Percentiles rank a stretch among this genome's conserved stretches.
Evolutionary conservation across 768 basidiomycete species (phyloP).

Genomic region (Tremella fuciformis): DNA sequence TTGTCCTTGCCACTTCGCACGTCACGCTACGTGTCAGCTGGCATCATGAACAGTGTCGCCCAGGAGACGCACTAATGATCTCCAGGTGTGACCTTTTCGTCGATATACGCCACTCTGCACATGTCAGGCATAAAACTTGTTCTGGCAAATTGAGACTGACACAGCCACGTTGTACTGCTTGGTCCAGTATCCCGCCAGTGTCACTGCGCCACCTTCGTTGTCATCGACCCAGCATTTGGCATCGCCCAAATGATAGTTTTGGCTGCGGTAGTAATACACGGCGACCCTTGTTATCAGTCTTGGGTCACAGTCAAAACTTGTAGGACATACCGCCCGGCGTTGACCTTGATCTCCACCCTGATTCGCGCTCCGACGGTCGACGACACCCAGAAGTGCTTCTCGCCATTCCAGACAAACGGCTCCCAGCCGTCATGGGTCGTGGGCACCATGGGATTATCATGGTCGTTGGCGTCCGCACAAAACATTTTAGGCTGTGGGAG

Average conservation of each 20-base stretch:
- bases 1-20: constrained; percentile 38
- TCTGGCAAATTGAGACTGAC: constrained; percentile 18
- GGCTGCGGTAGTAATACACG: constrained; percentile 47
- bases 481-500: constrained; percentile 46
- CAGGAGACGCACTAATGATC: constrained; percentile 46
- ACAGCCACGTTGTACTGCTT: constrained; percentile 46
- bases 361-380: constrained; percentile 40
- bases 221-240: constrained; percentile 51
- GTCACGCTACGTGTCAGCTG: constrained; percentile 31
- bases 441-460: constrained; percentile 42
- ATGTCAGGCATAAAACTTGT: constrained; percentile 6
- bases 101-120: constrained; percentile 47
- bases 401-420: constrained; percentile 45
- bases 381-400: constrained; percentile 50
- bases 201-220: constrained; percentile 44
- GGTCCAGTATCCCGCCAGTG: constrained; percentile 42
- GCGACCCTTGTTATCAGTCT: constrained; percentile 36
- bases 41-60: background rate
- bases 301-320: background rate
- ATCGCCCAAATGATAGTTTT: constrained; percentile 43
- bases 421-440: constrained; percentile 39
- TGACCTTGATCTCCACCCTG: constrained; percentile 47
- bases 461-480: constrained; percentile 50
- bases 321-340: constrained; percentile 42
- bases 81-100: constrained; percentile 49